These are phyloP conservation scores for Heimioporus sp. DNA, from an alignment of 768 basidiomycete species.

Conservation along the genomic window DNA sequence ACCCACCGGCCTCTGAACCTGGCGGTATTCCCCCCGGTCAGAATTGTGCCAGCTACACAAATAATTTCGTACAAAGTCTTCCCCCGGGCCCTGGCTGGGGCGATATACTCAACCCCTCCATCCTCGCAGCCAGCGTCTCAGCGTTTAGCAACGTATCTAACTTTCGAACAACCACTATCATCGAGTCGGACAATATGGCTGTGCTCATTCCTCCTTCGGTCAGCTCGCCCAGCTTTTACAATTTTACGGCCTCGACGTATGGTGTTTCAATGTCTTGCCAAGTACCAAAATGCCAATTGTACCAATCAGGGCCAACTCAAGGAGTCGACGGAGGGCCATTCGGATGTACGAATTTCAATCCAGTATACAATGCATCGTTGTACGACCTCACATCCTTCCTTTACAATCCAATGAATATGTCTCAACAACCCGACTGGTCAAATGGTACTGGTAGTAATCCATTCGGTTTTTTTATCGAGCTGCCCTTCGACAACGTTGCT, in stretches of 20 bases:
- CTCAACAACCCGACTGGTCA: not conserved
- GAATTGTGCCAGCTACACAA: slow-evolving; percentile 1
- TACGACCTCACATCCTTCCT: slow-evolving; percentile 2
- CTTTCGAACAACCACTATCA: not conserved
- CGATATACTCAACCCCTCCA: not conserved
- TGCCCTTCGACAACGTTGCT: not conserved
- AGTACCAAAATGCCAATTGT: not conserved
- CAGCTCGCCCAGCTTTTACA: not conserved
- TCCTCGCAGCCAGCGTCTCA: not conserved
- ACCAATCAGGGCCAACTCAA: not conserved
- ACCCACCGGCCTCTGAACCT: not conserved
- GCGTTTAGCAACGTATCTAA: not conserved
- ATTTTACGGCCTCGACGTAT: slow-evolving; percentile 1
- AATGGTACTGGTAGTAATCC: slow-evolving; percentile 1
- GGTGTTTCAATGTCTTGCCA: not conserved
- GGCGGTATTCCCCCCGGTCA: not conserved
- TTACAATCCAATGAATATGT: slow-evolving; percentile 1
- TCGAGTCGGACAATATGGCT: not conserved
- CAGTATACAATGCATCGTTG: slow-evolving; percentile 2
- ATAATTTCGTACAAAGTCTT: not conserved
- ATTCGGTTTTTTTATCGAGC: not conserved
- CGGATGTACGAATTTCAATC: not conserved
- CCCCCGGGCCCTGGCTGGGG: slow-evolving; percentile 1
- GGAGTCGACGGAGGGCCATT: not conserved
- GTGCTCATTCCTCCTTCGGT: not conserved